Evolutionary conservation across 1,284 basidiomycete species (phyloP).

Genomic region (Pseudozyma pruni): DNA sequence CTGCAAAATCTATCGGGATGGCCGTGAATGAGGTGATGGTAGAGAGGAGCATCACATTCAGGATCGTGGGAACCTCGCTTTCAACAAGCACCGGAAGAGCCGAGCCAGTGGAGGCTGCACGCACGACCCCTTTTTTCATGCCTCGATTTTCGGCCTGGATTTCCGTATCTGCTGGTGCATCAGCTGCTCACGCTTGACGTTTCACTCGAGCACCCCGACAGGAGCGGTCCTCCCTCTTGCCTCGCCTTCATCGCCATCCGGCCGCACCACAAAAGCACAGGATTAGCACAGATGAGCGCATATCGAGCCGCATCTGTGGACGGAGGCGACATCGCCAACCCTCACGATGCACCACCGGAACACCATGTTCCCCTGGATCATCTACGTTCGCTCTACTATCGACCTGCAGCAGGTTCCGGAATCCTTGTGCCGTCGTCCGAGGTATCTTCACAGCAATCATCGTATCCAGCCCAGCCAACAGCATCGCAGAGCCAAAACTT

Average conservation of each 20-base stretch:
- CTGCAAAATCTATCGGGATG: background rate
- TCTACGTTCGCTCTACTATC: conserved; percentile 45
- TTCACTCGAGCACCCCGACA: no score
- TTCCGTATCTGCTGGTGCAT: background rate
- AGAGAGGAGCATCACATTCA: no score
- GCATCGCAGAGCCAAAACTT: no score
- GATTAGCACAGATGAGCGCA: background rate
- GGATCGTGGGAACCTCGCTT: no score
- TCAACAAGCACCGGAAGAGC: background rate
- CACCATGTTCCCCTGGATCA: conserved; percentile 42
- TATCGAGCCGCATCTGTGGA: background rate
- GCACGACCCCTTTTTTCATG: background rate
- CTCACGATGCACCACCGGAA: conserved; percentile 16
- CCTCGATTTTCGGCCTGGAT: background rate
- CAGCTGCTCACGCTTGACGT: no score
- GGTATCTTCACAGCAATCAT: conserved; percentile 1
- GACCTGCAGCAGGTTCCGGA: conserved; percentile 40
- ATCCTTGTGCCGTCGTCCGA: conserved; percentile 33
- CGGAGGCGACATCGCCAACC: conserved; percentile 23
- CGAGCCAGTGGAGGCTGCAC: background rate
- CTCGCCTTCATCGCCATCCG: no score
- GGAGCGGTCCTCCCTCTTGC: no score
- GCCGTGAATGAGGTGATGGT: no score
- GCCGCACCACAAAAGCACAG: no score
- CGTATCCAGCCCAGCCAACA: background rate